A percentile compares a stretch with the other conserved stretches of the same genome.
phyloP scores from a whole-genome alignment of 768 basidiomycete genomes.

The Termitomyces sp. region DNA sequence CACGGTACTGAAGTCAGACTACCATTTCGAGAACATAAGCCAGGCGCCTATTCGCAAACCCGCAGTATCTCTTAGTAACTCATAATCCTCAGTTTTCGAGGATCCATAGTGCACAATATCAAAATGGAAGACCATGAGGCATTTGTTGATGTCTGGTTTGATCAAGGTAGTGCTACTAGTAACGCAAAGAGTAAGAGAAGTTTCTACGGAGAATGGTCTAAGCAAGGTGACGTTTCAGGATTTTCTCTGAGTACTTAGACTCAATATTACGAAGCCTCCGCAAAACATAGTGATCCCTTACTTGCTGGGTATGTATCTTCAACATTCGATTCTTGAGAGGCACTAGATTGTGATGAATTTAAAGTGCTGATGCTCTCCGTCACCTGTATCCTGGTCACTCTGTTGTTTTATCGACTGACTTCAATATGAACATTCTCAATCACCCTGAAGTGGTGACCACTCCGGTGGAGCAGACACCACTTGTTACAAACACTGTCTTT shows the following conservation, averaged over 20 bases:
- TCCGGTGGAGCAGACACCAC: constrained; percentile 41
- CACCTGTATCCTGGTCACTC: constrained; percentile 59
- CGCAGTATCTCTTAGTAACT: neutral
- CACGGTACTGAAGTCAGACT: neutral
- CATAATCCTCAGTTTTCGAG: neutral
- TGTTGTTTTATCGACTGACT: constrained; percentile 47
- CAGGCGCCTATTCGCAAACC: neutral
- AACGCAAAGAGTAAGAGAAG: constrained; percentile 22
- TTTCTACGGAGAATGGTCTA: constrained; percentile 48
- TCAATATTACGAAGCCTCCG: constrained; percentile 37
- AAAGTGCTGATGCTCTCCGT: constrained; percentile 40
- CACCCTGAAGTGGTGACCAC: constrained; percentile 44
- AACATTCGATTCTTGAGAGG: neutral
- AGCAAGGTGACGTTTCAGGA: constrained; percentile 33
- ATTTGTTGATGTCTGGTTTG: constrained; percentile 14
- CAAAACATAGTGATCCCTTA: constrained; percentile 37
- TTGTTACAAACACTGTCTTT: constrained; percentile 47
- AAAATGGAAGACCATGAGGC: constrained; percentile 10
- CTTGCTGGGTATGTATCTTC: constrained; percentile 36
- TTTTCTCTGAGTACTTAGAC: neutral
- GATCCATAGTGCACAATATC: neutral
- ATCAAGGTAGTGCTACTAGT: neutral
- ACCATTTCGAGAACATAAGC: neutral
- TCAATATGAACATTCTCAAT: constrained; percentile 37
- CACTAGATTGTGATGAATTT: neutral